A percentile compares a stretch with the other conserved stretches of the same genome.
These are phyloP conservation scores for Leccinum obscurum DNA, from an alignment of 768 basidiomycete species.

Conservation along the genomic window DNA sequence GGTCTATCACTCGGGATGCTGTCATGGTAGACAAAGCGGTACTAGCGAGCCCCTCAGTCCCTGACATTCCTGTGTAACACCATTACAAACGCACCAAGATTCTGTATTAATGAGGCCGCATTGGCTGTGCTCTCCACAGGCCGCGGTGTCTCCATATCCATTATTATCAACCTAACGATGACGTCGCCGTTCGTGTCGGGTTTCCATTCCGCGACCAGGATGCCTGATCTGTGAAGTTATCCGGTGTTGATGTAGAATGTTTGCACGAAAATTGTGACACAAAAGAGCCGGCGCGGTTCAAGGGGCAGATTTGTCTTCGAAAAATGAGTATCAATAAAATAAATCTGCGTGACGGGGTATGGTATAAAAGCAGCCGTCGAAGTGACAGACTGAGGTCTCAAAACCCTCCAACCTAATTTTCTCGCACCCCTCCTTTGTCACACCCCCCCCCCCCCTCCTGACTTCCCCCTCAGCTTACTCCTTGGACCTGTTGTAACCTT, in stretches of 20 bases:
- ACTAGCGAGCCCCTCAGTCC: slow-evolving; percentile 19
- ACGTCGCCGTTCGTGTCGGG: slow-evolving; percentile 18
- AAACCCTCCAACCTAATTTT: slow-evolving; percentile 16
- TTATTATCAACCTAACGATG: slow-evolving; percentile 23
- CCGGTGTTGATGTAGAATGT: slow-evolving; percentile 18
- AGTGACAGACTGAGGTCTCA: background rate
- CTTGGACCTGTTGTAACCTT: slow-evolving; percentile 3
- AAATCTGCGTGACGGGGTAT: background rate
- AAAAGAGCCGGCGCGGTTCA: slow-evolving; percentile 11
- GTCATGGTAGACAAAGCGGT: slow-evolving; percentile 23
- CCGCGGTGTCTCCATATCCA: slow-evolving; percentile 6
- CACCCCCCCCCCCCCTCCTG: background rate
- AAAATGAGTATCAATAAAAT: slow-evolving; percentile 12
- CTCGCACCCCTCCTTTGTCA: slow-evolving; percentile 9
- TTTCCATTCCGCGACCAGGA: slow-evolving; percentile 27
- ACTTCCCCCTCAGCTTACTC: background rate
- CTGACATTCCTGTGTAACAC: slow-evolving; percentile 24
- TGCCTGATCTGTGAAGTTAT: slow-evolving; percentile 25
- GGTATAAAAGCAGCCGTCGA: slow-evolving; percentile 23
- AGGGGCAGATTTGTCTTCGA: slow-evolving; percentile 9
- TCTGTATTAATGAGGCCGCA: slow-evolving; percentile 16
- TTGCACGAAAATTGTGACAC: slow-evolving; percentile 20
- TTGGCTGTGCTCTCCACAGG: slow-evolving; percentile 26
- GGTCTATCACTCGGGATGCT: slow-evolving; percentile 29
- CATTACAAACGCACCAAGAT: slow-evolving; percentile 9